Evolutionary conservation across 2,329 filamentous ascomycete species (phyloP), one percentile per base, ranked within the genome.

Genomic region (Pyricularia sp.): DNA sequence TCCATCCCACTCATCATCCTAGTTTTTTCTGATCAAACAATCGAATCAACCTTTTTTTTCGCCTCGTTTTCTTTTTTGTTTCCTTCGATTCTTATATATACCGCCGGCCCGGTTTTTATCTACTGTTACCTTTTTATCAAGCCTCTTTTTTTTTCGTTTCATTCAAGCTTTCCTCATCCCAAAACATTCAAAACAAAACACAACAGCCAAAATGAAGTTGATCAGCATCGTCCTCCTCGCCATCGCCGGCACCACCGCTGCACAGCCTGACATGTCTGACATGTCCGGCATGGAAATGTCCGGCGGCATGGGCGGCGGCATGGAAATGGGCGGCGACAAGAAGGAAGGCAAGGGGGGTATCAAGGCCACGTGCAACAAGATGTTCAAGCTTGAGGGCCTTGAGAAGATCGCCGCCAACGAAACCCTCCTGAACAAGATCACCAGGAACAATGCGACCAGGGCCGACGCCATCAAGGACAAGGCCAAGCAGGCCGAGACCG

Each of bases 401-500:
- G 73, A 70, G 64, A 68, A 71, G 55, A 68, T 76, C 4, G 75
- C 74, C 24, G 66, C 68, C 69, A 78, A 78, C 70, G 66, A 70
- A 7, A 77, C 76, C 40, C 68, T 70, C 66, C 72, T 78, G 4
- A 69, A 72, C 40, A 63, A 70, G 62, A 66, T 72, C 60, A 72
- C 73, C 61, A 67, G 75, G 26, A 72, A 72, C 69, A 75, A 78
- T 66, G 71, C 75, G 33, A 76, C 76, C 60, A 71, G 72, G 66
- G 71, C 73, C 5, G 72, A 71, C 12, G 70, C 70, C 30, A 71
- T 78, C 69, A 72, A 78, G 70, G 71, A 73, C 65, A 75, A 77
- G 69, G 75, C 74, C 2, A 68, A 73, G 22, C 65, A 70, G 4
- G 71, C 69, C 4, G 68, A 71, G 2, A 68, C 71, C 28, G 69